Percentiles rank a stretch among this genome's conserved stretches.
Evolutionary conservation across 2,329 filamentous ascomycete species (phyloP).

Genomic region (Triangularia verruculosa): DNA sequence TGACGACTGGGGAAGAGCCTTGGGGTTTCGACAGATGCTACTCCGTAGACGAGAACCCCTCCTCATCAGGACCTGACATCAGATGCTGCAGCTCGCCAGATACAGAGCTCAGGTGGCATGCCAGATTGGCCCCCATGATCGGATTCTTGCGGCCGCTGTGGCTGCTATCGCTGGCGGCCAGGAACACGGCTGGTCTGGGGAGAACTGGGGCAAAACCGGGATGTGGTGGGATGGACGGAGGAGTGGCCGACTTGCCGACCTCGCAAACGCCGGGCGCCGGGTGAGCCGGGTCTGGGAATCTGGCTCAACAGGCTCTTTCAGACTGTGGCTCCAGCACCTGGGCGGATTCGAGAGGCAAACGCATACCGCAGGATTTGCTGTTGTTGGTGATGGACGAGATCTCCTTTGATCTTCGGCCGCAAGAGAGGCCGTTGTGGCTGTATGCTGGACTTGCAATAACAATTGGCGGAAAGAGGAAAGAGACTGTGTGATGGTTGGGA

Average conservation of each 20-base stretch:
- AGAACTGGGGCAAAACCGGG: not conserved
- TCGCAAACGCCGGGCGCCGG: not conserved
- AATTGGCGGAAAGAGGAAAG: constrained; percentile 2
- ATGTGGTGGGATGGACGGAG: not conserved
- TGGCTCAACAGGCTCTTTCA: not conserved
- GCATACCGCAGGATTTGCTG: not conserved
- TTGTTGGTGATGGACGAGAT: constrained; percentile 14
- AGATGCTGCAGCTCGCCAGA: not conserved
- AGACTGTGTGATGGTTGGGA: not conserved
- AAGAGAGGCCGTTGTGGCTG: constrained; percentile 13
- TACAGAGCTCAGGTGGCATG: not conserved
- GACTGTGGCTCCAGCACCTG: not conserved
- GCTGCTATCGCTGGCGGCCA: not conserved
- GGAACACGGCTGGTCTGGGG: not conserved
- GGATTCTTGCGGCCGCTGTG: not conserved
- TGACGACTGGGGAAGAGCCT: constrained; percentile 15
- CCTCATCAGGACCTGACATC: constrained; percentile 14
- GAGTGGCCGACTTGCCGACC: not conserved
- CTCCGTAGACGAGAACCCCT: constrained; percentile 21
- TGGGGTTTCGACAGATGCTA: constrained; percentile 24
- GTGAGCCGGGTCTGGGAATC: not conserved
- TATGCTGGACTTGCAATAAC: not conserved
- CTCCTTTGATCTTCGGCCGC: constrained; percentile 20
- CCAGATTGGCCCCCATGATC: not conserved
- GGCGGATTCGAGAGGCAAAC: not conserved